Evolutionary conservation across 78 protist genomes (phyloP).

Genomic region (Emiliania huxleyi): DNA sequence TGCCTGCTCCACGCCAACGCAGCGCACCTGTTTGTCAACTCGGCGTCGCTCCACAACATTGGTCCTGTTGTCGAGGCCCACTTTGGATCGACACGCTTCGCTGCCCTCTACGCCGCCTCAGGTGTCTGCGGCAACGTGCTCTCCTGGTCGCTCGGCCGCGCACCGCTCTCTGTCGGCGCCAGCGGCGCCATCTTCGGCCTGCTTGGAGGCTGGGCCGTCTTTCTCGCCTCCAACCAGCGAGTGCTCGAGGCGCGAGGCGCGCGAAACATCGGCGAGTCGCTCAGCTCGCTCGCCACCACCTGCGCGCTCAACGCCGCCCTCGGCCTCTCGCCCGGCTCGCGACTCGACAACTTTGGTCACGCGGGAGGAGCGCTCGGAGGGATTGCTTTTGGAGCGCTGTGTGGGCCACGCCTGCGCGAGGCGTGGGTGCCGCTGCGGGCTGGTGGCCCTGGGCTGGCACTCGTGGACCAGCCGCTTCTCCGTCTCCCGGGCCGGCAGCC

Average conservation of each 20-base stretch:
- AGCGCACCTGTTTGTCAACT: not conserved
- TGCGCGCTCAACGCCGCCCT: not conserved
- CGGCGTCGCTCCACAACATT: not conserved
- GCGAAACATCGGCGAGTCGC: not conserved
- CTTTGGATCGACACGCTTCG: not conserved
- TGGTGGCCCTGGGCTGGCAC: no score
- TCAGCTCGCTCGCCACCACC: not conserved
- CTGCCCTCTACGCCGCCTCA: not conserved
- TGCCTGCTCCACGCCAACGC: not conserved
- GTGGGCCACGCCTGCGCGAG: no score
- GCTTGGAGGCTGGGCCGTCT: not conserved
- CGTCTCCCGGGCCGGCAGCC: no score
- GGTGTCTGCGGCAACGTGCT: not conserved
- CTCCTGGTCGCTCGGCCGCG: no score
- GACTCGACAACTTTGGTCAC: not conserved
- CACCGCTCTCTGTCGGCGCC: not conserved
- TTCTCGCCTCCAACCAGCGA: not conserved
- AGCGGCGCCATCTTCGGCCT: not conserved
- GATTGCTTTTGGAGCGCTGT: no score
- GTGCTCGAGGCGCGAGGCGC: no score
- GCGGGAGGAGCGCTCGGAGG: not conserved
- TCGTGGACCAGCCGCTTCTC: no score
- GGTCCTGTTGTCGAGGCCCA: not conserved
- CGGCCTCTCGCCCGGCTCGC: not conserved
- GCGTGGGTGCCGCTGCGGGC: no score